A percentile compares a stretch with the other conserved stretches of the same genome.
These are phyloP conservation scores for Vanrija humicola DNA, from an alignment of 1,284 basidiomycete genomes.

Conservation along the genomic window DNA sequence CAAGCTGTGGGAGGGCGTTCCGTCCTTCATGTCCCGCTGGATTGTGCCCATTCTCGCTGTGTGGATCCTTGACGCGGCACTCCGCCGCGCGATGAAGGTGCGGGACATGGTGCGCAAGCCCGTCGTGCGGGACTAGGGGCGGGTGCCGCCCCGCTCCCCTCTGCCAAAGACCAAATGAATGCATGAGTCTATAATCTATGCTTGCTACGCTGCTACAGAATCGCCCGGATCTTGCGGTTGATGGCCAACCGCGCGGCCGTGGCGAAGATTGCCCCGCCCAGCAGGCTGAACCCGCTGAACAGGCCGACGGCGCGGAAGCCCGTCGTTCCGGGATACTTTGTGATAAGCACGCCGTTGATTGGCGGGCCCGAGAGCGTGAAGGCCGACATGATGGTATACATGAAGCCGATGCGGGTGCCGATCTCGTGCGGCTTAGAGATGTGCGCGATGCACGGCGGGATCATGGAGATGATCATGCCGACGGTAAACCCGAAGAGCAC, in stretches of 20 bases:
- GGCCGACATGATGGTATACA: conserved; percentile 24
- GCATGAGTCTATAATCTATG: no score
- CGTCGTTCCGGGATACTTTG: conserved; percentile 7
- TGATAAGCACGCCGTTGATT: conserved; percentile 41
- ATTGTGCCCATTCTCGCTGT: no score
- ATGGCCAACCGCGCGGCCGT: background rate
- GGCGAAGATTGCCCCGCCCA: background rate
- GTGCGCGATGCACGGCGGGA: conserved; percentile 26
- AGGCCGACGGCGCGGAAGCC: conserved; percentile 3
- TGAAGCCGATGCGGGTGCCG: conserved; percentile 30
- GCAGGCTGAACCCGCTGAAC: background rate
- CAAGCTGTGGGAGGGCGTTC: background rate
- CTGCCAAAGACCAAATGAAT: no score
- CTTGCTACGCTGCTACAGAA: background rate
- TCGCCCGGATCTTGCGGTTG: background rate
- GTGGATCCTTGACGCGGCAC: no score
- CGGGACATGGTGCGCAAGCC: no score
- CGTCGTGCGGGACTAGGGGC: no score
- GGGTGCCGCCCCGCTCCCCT: no score
- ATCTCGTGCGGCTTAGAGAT: conserved; percentile 25
- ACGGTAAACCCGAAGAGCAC: conserved; percentile 42
- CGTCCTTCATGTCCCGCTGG: no score
- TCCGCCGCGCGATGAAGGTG: no score
- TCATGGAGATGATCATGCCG: conserved; percentile 25
- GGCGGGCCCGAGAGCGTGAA: conserved; percentile 40